Base-by-base conservation (phyloP, 805 yeast species). In the Cyberlindnera mycetangii region DNA sequence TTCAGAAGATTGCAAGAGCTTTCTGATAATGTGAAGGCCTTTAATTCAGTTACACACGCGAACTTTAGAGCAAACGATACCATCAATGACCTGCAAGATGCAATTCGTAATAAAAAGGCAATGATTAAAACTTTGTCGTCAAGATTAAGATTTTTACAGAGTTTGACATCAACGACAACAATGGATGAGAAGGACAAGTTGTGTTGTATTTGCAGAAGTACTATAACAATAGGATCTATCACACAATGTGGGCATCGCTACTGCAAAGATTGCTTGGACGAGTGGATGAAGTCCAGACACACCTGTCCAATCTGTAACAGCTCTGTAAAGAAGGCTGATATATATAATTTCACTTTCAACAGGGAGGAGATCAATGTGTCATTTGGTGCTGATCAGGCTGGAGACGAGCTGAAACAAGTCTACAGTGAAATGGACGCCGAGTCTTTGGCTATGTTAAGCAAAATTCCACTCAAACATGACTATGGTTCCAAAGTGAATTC, bases 241-340 rank as follows among this genome's bases (percentile, higher is more conserved):
- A 84, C 96, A 0, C 80, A 80, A 9, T 93, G 99, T 72, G 98
- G 98, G 0, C 99, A 93, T 64, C 81, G 81, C 53, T 93, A 85
- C 59, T 93, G 99, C 61, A 76, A 79, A 45, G 85, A 78, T 1
- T 93, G 99, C 62, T 69, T 93, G 30, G 72, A 67, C 16, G 80
- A 72, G 43, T 93, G 99, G 99, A 59, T 85, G 41, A 65, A 64
- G 17, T 69, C 68, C 14, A 75, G 75, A 32, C 60, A 65, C 1
- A 65, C 69, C 2, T 93, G 99, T 63, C 98, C 99, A 0, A 71
- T 89, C 53, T 93, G 99, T 66, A 87, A 88, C 48, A 65, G 74
- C 2, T 51, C 51, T 1, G 66, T 88, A 15, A 64, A 62, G 19
- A 50, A 58, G 8, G 63, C 69, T 4, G 84, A 87, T 24, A 67